These are phyloP conservation scores for Boechera divaricarpa DNA, from an alignment of 345 rosid species.

Conservation along the genomic window DNA sequence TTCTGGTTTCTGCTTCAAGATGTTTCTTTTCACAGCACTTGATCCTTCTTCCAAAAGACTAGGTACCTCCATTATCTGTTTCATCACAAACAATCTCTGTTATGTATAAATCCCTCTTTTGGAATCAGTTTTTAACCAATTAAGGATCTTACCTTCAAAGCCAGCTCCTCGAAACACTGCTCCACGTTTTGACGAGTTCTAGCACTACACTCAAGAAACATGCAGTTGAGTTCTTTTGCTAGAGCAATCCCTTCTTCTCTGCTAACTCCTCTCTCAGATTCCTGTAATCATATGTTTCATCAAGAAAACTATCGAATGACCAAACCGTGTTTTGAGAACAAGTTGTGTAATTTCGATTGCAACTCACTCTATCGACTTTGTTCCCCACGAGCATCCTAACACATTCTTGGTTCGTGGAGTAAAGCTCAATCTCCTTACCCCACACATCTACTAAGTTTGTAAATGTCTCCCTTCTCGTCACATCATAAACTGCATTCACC, in stretches of 20 bases:
- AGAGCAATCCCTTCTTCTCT: constrained; percentile 83
- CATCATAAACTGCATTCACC: constrained; percentile 75
- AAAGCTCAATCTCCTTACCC: constrained; percentile 93
- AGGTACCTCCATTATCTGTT: constrained; percentile 91
- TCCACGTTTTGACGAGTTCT: constrained; percentile 86
- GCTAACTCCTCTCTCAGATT: constrained; percentile 82
- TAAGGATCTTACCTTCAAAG: constrained; percentile 66
- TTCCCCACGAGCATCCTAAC: constrained; percentile 96
- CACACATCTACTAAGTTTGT: constrained; percentile 86
- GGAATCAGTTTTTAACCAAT: neutral
- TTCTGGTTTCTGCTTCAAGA: constrained; percentile 72
- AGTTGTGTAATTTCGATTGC: neutral
- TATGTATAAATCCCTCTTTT: neutral
- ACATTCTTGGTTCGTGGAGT: constrained; percentile 78
- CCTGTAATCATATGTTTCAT: constrained; percentile 56
- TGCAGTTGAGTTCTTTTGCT: constrained; percentile 73
- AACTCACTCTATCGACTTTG: constrained; percentile 86
- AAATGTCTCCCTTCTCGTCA: constrained; percentile 88
- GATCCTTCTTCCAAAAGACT: constrained; percentile 95
- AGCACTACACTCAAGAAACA: constrained; percentile 92
- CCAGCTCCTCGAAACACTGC: constrained; percentile 89
- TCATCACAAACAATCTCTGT: constrained; percentile 21
- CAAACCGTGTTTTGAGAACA: neutral
- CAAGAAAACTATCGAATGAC: neutral
- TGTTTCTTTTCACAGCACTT: constrained; percentile 69